Evolutionary conservation across 2,329 filamentous ascomycete species (phyloP), one percentile per base, ranked within the genome.

Genomic region (Pseudogymnoascus sp.): DNA sequence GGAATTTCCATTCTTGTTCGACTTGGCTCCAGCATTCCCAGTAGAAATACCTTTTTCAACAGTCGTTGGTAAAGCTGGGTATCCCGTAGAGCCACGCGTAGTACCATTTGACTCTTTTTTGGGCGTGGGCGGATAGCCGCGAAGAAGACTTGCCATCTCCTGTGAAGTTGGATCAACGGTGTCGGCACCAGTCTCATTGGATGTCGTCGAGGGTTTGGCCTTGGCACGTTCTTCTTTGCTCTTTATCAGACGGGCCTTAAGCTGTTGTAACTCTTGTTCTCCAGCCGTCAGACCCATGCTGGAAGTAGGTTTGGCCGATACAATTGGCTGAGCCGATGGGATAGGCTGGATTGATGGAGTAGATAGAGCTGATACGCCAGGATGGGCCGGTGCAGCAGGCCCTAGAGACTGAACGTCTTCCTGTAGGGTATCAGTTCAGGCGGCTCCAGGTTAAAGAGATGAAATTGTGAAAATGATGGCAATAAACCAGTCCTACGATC

Each of bases 251-350:
- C 69, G 61, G 41, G 69, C 71, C 55, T 71, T 73, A 25, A 73
- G 59, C 65, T 73, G 68, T 42, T 68, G 69, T 31, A 73, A 58
- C 65, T 73, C 68, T 42, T 68, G 69, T 21, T 71, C 71, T 66
- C 69, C 66, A 12, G 67, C 66, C 61, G 66, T 69, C 29, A 72
- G 66, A 55, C 27, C n/a, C 48, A 55, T 55, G 9, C n/a, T 33
- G 15, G n/a, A 4, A 21, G 15, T 8, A 55, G 48, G 27, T 38
- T 68, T 66, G n/a, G 65, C 62, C 31, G 65, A 61, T 41, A 51
- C 39, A 55, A 61, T 39, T 10, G 21, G 21, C 33, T 59, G 15
- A 59, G 59, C 29, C 36, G 36, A 10, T 55, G 15, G 33, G 36
- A 48, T 69, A 62, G 67, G 66, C 63, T 51, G 65, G 36, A 58